phyloP scores from a whole-genome alignment of 306 rosid species.

The Malus domestica region ASM211411v1 NC_041792.1:2210501-2211000 shows the following conservation, averaged over 20 bases:
- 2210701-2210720: slow-evolving; percentile 62
- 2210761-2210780: slow-evolving; percentile 85
- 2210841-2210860: slow-evolving; percentile 66
- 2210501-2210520: slow-evolving; percentile 83
- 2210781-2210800: slow-evolving; percentile 87
- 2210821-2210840: slow-evolving; percentile 64
- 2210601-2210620: slow-evolving; percentile 79
- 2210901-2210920: slow-evolving; percentile 56
- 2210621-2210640: slow-evolving; percentile 83
- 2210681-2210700: slow-evolving; percentile 77
- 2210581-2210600: slow-evolving; percentile 79
- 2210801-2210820: slow-evolving; percentile 60
- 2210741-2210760: slow-evolving; percentile 77
- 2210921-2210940: slow-evolving; percentile 51
- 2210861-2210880: slow-evolving; percentile 57
- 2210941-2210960: slow-evolving; percentile 35
- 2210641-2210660: slow-evolving; percentile 78
- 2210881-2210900: slow-evolving; percentile 74
- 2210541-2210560: slow-evolving; percentile 77
- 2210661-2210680: slow-evolving; percentile 85
- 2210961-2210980: slow-evolving; percentile 51
- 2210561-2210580: slow-evolving; percentile 86
- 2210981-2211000: slow-evolving; percentile 53
- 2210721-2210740: slow-evolving; percentile 86
- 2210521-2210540: slow-evolving; percentile 42